Base-by-base conservation (phyloP, 495 filamentous ascomycete species). In the Letharia columbiana region DNA sequence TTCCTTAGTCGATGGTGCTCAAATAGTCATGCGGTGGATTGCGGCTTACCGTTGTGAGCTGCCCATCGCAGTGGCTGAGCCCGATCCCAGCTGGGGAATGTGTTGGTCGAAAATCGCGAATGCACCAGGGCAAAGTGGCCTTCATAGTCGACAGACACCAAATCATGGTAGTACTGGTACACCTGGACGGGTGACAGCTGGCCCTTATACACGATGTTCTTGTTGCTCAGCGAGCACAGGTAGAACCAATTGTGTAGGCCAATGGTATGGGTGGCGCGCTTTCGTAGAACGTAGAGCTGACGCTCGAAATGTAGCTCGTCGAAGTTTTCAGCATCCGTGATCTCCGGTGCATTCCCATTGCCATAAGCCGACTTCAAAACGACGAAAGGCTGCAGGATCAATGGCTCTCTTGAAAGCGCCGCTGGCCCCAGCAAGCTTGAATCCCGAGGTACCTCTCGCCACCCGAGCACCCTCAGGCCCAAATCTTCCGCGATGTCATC, bases 231-330 rank as follows among this genome's bases (percentile, higher is more conserved):
- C 45, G 93, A 97, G 83, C 92, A 98, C 56, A 98, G 80, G 75
- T 99, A 99, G 82, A 97, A 99, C 94, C 94, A 99, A 75, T 97
- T 98, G 76, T 94, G 91, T 28, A 97, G 82, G 54, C 95, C 94
- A 74, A 97, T 93, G 66, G 90, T 86, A 77, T 96, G 92, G 13
- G 92, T 97, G 31, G 91, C 89, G 69, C 91, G 87, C 85, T 99
- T 99, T 67, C 94, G 88, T 62, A 99, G 83, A 63, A 99, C 82
- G 74, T 93, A 99, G 52, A 99, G 83, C 77, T 99, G 94, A 59
- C 89, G 83, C 76, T 98, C 95, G 76, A 99, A 99, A 47, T 83
- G 83, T 70, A 84, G 83, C 72, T 91, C 87, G 77, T 97, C 89
- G 76, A 93, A 97, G 67, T 83, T 76, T 64, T 91, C 86, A 37